Base-by-base conservation (phyloP, 192 early-diverging fungal genomes). In the Coemansia sp. region DNA sequence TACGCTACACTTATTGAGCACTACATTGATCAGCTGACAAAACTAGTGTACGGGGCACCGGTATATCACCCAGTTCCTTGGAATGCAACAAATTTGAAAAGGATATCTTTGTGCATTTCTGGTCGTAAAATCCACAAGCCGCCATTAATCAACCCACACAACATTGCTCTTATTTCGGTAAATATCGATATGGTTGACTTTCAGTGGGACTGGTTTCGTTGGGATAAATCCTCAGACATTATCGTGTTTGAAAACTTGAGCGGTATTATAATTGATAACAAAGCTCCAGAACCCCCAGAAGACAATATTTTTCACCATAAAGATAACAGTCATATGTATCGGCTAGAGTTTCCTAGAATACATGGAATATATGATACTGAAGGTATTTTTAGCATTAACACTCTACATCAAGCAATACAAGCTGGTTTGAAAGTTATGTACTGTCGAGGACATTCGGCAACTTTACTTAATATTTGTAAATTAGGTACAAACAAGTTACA, bases 181-280 rank as follows among this genome's bases (percentile, higher is more conserved):
- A n/a, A 19, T 49, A 21, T n/a, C 4, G 48, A 49, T 17, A 2
- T 17, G 8, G n/a, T 45, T n/a, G 17, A 8, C 15, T 55, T 55
- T 29, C 25, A 55, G 4, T 55, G 53, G 53, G 22, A 32, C 2
- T 55, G 53, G 53, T 55, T 55, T 29, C 53, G 14, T 4, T 55
- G 53, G 53, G 25, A 55, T 17, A 17, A 32, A 29, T n/a, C 53
- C 9, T n/a, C 53, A 5, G 22, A 55, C 1, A 29, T 27, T 17
- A 27, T 55, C 17, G n/a, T 17, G 15, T 55, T 55, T 27, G 29
- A 55, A 29, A 17, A 15, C 8, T 15, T 55, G 32, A 32, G 3
- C 0, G 5, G 24, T 1, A 25, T 25, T 55, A 23, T 22, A 55
- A 27, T 55, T 6, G 4, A 4, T 7, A 8, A 21, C 19, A 21